Percentiles rank a stretch among this genome's conserved stretches.
These are phyloP conservation scores for Arthroderma sp. DNA, from an alignment of 2,329 filamentous ascomycete species.

Conservation along the genomic window DNA sequence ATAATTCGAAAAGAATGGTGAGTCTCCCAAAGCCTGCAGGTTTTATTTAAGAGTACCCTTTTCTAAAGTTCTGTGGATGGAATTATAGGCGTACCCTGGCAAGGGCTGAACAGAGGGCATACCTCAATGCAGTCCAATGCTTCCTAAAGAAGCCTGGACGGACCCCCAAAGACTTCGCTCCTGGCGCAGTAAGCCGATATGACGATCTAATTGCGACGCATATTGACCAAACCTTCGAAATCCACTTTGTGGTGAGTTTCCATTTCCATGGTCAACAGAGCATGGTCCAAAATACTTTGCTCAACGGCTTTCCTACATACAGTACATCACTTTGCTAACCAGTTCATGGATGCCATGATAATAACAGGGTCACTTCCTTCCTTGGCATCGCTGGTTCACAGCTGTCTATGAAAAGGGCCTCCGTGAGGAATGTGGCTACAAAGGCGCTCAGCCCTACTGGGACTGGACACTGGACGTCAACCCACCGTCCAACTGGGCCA, in stretches of 20 bases:
- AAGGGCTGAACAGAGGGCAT: background rate
- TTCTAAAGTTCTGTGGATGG: too few relatives aligned
- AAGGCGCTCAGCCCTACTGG: slow-evolving; percentile 26
- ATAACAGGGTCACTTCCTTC: slow-evolving; percentile 13
- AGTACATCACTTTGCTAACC: too few relatives aligned
- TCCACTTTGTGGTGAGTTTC: slow-evolving; percentile 8
- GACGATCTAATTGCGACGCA: slow-evolving; percentile 9
- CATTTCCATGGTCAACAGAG: background rate
- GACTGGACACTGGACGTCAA: slow-evolving; percentile 16
- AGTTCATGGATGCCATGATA: too few relatives aligned
- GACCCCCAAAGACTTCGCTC: slow-evolving; percentile 1
- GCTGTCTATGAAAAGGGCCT: slow-evolving; percentile 26
- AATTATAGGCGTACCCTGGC: too few relatives aligned
- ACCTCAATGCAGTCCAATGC: slow-evolving; percentile 10
- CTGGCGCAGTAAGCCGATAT: slow-evolving; percentile 8
- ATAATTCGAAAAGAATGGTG: too few relatives aligned
- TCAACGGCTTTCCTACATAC: too few relatives aligned
- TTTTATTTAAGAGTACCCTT: too few relatives aligned
- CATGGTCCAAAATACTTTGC: background rate
- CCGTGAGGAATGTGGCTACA: slow-evolving; percentile 28
- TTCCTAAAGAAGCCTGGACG: slow-evolving; percentile 4
- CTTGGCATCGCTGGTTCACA: slow-evolving; percentile 29
- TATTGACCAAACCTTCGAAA: slow-evolving; percentile 6
- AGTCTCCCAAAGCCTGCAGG: too few relatives aligned
- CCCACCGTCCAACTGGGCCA: slow-evolving; percentile 2